Base-by-base conservation (phyloP, 345 rosid genomes). In the Hibiscus trionum region DNA sequence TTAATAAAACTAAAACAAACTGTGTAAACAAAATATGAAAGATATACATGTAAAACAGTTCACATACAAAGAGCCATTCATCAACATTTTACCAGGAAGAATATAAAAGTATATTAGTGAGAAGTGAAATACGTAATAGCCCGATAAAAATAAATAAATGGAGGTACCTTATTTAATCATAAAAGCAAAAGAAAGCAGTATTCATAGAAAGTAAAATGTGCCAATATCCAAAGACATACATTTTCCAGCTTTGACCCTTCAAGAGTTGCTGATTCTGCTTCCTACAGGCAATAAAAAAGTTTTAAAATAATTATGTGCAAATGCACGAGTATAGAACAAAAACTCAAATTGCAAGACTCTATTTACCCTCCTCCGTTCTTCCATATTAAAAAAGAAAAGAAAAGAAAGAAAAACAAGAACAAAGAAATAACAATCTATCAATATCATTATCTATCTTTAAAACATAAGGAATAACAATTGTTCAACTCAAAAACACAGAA, bases 201-300 rank as follows among this genome's bases (percentile, higher is more conserved):
- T 4, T 50, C 44, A 29, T 3, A 68, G 60, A 15, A 29, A 29
- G 27, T 4, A 50, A 68, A 50, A 29, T 68, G 71, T 50, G 59
- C 19, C 21, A 68, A 42, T 27, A 68, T 50, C 71, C 46, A 29
- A 46, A 15, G 69, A 63, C 93, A 72, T 92, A 95, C 99, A 85
- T 79, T 92, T 86, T 90, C 96, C 74, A 72, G 80, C 86, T 87
- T 95, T 58, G 97, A 89, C 84, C 88, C 88, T 79, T 90, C 99
- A 77, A 95, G 85, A 39, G 91, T 90, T 72, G 99, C 94, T 75
- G 89, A 83, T 82, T 92, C 97, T 77, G 89, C 90, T 80, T 92
- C 99, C 99, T 92, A 80, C 78, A 81, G 12, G 46, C 31, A 70
- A 72, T 56, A 67, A 33, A 58, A 64, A 11, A 8, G 0, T 21